Evolutionary conservation across 805 yeast genomes (phyloP), one percentile per base, ranked within the genome.

Genomic region (Nakazawaea sp.): DNA sequence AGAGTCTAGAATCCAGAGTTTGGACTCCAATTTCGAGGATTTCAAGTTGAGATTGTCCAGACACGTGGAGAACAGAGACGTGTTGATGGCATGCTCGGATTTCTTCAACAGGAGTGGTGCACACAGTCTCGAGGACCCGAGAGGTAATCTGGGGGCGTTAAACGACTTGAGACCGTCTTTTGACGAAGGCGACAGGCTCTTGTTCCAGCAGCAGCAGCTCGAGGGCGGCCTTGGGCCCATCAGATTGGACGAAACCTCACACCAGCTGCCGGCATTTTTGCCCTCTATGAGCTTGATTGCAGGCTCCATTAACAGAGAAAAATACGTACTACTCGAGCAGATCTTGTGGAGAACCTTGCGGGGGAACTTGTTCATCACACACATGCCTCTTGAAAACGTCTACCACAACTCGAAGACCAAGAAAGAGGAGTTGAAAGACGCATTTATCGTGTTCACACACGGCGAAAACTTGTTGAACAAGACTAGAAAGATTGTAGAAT

Each of bases 321-420:
- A 81, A 52, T 74, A 85, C 25, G 72, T 72, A 18, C 68, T 81
- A 1, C 64, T 92, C 43, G 92, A 88, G 54, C 82, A 78, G 48
- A 87, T 92, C 33, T 62, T 88, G 35, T 92, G 96, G 95, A 75
- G 99, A 61, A 75, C 87, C 13, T 70, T 90, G 43, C 78, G 98
- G 56, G 98, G 98, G 51, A 92, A 92, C 57, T 64, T 94, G 46
- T 86, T 74, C 53, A 77, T 89, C 58, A 80, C 81, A 50, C 77
- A 81, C 55, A 74, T 75, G 34, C 90, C 85, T 42, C 75, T 90
- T 39, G 72, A 74, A 10, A 85, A 81, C 49, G 73, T 78, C 3
- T 62, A 85, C 16, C 64, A 69, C 46, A 90, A 86, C 49, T 60
- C 70, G 24, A 67, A 73, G 49, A 56, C 78, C 17, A 72, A 72